Conservation (phyloP, 2,329 filamentous ascomycete genomes). For the Sclerotinia trifoliorum region DNA sequence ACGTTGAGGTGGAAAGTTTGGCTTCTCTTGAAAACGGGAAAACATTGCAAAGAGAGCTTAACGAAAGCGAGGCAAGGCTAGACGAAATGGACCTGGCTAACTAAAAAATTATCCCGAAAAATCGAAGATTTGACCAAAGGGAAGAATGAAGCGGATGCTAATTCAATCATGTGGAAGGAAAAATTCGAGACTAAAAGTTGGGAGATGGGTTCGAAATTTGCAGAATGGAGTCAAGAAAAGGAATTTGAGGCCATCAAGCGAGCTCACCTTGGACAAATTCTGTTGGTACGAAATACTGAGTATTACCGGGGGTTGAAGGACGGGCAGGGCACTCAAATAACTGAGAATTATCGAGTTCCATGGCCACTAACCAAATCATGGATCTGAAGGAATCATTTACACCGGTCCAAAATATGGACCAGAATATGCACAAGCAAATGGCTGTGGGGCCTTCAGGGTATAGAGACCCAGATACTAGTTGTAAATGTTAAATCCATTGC, state of each 20-base stretch:
- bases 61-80: background rate
- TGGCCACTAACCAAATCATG: background rate
- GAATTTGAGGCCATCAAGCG: background rate
- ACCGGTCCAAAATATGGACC: background rate
- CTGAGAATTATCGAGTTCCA: background rate
- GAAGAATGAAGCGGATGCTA: background rate
- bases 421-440: background rate
- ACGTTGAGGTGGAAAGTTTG: background rate
- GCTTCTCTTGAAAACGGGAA: background rate
- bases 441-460: background rate
- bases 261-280: background rate
- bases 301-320: background rate
- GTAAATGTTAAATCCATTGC: no score
- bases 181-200: background rate
- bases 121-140: background rate
- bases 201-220: background rate
- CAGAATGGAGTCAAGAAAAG: background rate
- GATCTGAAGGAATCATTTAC: background rate
- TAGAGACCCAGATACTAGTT: no score
- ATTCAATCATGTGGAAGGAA: background rate
- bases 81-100: background rate
- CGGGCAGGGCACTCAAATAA: background rate
- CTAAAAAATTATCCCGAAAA: background rate
- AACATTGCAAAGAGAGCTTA: background rate
- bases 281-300: background rate